These are phyloP conservation scores for Ophiostoma montium DNA, from an alignment of 2,329 filamentous ascomycete species.

Conservation along the genomic window DNA sequence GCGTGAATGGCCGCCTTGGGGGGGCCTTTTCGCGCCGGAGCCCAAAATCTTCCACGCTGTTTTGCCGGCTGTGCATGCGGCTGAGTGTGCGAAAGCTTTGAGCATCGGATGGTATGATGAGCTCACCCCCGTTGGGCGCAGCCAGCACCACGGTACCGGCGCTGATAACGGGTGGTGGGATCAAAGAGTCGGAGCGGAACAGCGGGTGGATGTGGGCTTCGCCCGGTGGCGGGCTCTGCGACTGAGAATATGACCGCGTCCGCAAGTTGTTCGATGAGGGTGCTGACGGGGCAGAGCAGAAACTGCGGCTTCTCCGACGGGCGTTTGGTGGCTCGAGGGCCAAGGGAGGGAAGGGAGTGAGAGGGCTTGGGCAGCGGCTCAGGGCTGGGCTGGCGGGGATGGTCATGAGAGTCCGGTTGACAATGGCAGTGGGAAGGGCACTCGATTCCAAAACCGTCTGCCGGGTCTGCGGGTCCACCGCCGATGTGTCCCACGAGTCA, in stretches of 20 bases:
- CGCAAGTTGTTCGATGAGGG: constrained; percentile 11
- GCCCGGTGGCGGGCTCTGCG: constrained; percentile 19
- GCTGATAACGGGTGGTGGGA: constrained; percentile 43
- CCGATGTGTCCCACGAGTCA: constrained; percentile 62
- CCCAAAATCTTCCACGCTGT: constrained; percentile 34
- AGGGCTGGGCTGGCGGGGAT: constrained; percentile 53
- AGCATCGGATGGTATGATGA: constrained; percentile 40
- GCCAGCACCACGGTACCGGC: constrained; percentile 60
- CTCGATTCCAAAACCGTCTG: constrained; percentile 40
- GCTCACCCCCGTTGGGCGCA: constrained; percentile 51
- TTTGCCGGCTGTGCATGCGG: constrained; percentile 36
- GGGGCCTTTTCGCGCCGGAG: constrained; percentile 9
- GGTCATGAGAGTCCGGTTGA: constrained; percentile 47
- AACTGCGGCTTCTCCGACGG: constrained; percentile 33
- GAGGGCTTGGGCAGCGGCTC: constrained; percentile 52
- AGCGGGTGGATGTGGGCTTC: constrained; percentile 66
- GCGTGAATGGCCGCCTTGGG: constrained; percentile 4
- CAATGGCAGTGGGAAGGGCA: constrained; percentile 22
- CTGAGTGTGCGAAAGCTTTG: constrained; percentile 35
- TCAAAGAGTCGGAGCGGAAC: constrained; percentile 58
- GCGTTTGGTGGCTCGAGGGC: constrained; percentile 38
- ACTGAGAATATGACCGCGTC: constrained; percentile 15
- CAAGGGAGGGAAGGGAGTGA: constrained; percentile 38
- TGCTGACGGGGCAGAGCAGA: constrained; percentile 27
- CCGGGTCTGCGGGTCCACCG: constrained; percentile 47